Conservation (phyloP, 441 rosid genomes). For the Eugenia klotzschiana region DNA sequence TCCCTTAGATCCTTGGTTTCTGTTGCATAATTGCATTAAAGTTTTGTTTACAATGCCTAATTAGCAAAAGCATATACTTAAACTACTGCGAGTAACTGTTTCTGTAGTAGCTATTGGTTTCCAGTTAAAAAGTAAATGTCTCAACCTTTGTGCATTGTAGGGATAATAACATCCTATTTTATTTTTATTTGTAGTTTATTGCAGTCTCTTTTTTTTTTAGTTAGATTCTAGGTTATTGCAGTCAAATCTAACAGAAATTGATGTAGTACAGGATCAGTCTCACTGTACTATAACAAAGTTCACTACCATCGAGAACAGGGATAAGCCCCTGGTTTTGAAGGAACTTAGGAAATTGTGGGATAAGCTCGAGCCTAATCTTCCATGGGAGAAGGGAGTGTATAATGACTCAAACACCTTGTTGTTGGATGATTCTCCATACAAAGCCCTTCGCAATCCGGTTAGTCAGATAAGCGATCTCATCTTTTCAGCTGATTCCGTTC, state of each 20-base stretch:
- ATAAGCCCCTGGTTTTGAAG: conserved; percentile 46
- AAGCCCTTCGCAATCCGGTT: conserved; percentile 54
- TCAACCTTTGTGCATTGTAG: background rate
- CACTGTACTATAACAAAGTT: conserved; percentile 29
- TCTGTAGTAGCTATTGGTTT: background rate
- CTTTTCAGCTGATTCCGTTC: background rate
- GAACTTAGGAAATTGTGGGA: conserved; percentile 45
- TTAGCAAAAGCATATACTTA: background rate
- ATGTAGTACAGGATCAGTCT: conserved; percentile 26
- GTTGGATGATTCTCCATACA: conserved; percentile 56
- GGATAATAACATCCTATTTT: background rate
- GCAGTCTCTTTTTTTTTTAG: background rate
- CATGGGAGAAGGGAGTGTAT: conserved; percentile 27
- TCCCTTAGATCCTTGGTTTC: background rate
- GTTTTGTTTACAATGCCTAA: background rate
- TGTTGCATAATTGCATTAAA: background rate
- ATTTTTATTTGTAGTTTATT: background rate
- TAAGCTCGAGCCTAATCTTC: conserved; percentile 12
- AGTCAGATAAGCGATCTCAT: background rate
- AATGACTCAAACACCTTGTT: conserved; percentile 45
- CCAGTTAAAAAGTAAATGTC: background rate
- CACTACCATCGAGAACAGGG: conserved; percentile 20
- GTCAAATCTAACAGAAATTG: conserved; percentile 1
- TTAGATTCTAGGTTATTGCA: background rate
- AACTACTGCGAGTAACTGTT: background rate